A percentile compares a stretch with the other conserved stretches of the same genome.
Evolutionary conservation across 805 yeast species (phyloP).

Genomic region (Alloascoidea hylecoeti): DNA sequence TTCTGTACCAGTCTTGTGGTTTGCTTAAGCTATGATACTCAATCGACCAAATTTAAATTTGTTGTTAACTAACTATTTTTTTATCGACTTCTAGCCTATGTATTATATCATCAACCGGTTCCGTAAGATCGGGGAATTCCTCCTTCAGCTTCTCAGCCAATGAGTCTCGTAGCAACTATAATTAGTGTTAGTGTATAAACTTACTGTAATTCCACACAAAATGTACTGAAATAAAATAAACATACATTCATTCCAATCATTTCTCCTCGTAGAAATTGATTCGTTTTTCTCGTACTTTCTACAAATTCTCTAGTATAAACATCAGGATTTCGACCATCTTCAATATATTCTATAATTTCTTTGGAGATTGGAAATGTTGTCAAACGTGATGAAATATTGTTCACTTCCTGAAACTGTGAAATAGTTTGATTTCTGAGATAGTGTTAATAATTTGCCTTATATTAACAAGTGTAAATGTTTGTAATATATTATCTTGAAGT

Average conservation of each 20-base stretch:
- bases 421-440: conserved; percentile 21
- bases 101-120: conserved; percentile 41
- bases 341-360: conserved; percentile 84
- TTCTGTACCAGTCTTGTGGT: too few relatives aligned
- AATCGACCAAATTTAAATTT: too few relatives aligned
- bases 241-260: conserved; percentile 41
- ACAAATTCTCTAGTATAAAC: conserved; percentile 94
- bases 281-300: conserved; percentile 82
- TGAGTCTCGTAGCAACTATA: conserved; percentile 38
- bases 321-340: conserved; percentile 94
- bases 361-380: background rate
- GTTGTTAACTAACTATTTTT: too few relatives aligned
- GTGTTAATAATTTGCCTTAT: too few relatives aligned
- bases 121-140: conserved; percentile 68
- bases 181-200: background rate
- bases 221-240: background rate
- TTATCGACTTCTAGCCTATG: conserved; percentile 22
- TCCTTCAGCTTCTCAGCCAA: conserved; percentile 55
- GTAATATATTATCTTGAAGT: background rate
- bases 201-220: conserved; percentile 1
- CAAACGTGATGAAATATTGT: conserved; percentile 10
- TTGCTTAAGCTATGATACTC: too few relatives aligned
- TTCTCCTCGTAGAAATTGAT: conserved; percentile 80
- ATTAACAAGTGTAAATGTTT: background rate
- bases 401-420: conserved; percentile 21